Evolutionary conservation across 345 rosid genomes (phyloP), one percentile per base, ranked within the genome.

Genomic region (Gossypium mustelinum): DNA sequence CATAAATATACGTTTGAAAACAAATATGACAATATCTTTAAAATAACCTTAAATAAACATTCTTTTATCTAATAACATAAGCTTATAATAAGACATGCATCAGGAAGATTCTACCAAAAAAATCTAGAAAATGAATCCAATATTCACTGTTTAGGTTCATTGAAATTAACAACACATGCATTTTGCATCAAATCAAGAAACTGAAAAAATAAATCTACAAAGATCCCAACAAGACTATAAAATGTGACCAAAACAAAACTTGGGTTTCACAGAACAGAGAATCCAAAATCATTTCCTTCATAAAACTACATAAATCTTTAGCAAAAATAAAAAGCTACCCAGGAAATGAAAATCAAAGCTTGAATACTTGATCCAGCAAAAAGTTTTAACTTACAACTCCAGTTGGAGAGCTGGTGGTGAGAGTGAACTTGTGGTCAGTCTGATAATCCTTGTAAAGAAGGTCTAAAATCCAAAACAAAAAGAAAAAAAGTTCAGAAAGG

Each of bases 361-460:
- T 0, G 3, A 52, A 74, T 48, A 2, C 47, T 50, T 34, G 55
- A 25, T 5, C 22, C 47, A 8, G 34, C 64, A 39, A 25, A 12
- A 6, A 61, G 5, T 47, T 52, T n/a, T 52, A 69, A 84, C 96
- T 85, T 81, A 95, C 99, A 52, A 91, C 83, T 70, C 99, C 99
- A 60, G 80, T 60, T 16, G 94, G 73, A 11, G 98, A 89, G 81
- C 71, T 84, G 57, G 98, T 95, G 43, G 96, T 89, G 81, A 93
- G 61, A 70, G 90, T 89, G 83, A 95, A 88, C 82, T 95, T 95
- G 78, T 95, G 99, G 88, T 95, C 97, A 70, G 82, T 80, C 83
- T 90, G 94, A 75, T 93, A 89, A 76, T 95, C 98, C 87, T 83
- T 93, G 84, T 91, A 90, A 18, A 95, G 82, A 81, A 95, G 96